Evolutionary conservation across 352 stramenopile species (phyloP).

Genomic region (Globisporangium alternatum): DNA sequence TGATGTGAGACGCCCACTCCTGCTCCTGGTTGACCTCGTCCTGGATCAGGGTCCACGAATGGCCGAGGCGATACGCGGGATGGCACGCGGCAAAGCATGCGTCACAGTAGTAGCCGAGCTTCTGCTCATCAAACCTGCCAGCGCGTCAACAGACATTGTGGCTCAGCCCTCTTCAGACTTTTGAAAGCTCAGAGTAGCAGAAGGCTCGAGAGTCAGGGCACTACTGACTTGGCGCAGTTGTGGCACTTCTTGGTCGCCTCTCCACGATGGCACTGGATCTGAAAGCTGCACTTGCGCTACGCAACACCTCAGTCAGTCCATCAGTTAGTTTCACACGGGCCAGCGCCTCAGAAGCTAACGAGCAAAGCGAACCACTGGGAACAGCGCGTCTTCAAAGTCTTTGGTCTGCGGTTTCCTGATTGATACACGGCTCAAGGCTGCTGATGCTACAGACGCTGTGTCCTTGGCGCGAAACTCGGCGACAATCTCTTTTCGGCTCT

Average conservation of each 20-base stretch:
- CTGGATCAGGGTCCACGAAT: conserved; percentile 54
- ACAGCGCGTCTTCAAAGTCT: conserved; percentile 21
- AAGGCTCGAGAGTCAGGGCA: background rate
- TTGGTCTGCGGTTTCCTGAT: background rate
- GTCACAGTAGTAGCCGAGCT: conserved; percentile 66
- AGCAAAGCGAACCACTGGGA: conserved; percentile 12
- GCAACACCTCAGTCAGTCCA: background rate
- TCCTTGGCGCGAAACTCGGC: conserved; percentile 30
- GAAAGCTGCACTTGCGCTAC: conserved; percentile 52
- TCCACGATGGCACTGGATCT: conserved; percentile 41
- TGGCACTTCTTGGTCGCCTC: conserved; percentile 63
- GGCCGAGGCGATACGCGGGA: conserved; percentile 45
- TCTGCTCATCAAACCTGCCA: conserved; percentile 51
- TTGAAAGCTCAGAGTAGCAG: background rate
- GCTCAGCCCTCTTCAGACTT: too few species aligned
- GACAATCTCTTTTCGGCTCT: conserved; percentile 37
- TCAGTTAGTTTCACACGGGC: background rate
- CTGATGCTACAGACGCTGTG: background rate
- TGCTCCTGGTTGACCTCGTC: conserved; percentile 55
- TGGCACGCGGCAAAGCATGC: conserved; percentile 57
- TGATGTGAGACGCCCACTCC: conserved; percentile 60
- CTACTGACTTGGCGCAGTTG: conserved; percentile 54
- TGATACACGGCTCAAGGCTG: background rate
- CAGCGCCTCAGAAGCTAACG: background rate
- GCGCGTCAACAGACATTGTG: background rate